phyloP scores from a whole-genome alignment of 1,284 basidiomycete genomes.

The Irpex rosettiformis region DNA sequence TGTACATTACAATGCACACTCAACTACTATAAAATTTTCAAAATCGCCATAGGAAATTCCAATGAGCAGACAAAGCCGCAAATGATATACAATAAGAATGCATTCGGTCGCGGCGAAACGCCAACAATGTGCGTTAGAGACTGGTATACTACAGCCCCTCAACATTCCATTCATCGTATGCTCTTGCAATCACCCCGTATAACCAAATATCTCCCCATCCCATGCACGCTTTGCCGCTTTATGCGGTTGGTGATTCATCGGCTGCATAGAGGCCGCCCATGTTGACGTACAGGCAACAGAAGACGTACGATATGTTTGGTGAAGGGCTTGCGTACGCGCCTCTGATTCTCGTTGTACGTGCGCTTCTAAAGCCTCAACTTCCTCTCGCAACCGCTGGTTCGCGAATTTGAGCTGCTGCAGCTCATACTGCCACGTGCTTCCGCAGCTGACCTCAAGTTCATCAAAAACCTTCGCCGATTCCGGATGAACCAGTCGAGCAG shows the following conservation, averaged over 20 bases:
- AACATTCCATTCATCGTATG: not conserved
- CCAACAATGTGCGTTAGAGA: too few relatives aligned
- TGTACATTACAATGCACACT: not conserved
- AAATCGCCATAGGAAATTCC: not conserved
- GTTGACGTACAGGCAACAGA: not conserved
- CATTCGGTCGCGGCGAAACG: too few relatives aligned
- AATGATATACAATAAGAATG: conserved; percentile 1
- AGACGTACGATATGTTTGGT: not conserved
- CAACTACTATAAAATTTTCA: not conserved
- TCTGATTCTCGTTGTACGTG: conserved; percentile 13
- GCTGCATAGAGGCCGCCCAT: conserved; percentile 8
- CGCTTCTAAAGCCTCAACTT: conserved; percentile 56
- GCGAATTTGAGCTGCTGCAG: conserved; percentile 79
- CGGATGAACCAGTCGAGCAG: conserved; percentile 26
- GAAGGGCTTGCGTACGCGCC: not conserved
- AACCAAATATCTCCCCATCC: conserved; percentile 9
- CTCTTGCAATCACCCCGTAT: not conserved
- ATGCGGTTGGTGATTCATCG: conserved; percentile 1
- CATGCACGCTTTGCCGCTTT: conserved; percentile 12
- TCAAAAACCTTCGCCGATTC: conserved; percentile 58
- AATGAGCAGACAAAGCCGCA: not conserved
- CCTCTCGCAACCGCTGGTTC: conserved; percentile 71
- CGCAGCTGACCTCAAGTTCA: conserved; percentile 63
- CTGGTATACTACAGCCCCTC: not conserved
- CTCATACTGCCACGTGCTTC: conserved; percentile 90